Evolutionary conservation across 2,329 filamentous ascomycete genomes (phyloP), one percentile per base, ranked within the genome.

Genomic region (Chaetomium strumarium): DNA sequence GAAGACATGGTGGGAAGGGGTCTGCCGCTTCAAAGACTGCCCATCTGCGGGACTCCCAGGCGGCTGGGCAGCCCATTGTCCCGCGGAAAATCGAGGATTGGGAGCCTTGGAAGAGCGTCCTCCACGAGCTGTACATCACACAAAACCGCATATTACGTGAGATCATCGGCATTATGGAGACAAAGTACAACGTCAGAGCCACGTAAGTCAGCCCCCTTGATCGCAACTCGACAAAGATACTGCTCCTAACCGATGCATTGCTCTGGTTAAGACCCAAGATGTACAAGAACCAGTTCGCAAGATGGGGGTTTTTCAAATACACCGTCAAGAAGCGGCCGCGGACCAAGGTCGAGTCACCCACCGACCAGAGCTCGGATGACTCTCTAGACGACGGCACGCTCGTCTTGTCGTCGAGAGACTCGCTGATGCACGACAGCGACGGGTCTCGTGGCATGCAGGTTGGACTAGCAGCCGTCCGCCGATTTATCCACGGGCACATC

Each of bases 261-360:
- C 13, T 10, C 11, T 24, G n/a, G n/a, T 14, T 7, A 20, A 53
- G 60, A 17, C 58, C 60, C 11, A 62, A 62, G 48, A 63, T 63
- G 61, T 63, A 61, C 51, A 63, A 63, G 33, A 61, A 60, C 47
- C 61, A 63, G 36, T 58, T 63, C 17, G 55, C 57, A 1, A 48
- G 61, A 12, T 63, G 61, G 61, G 50, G 52, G 16, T 61, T 62
- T 51, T 62, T 62, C 56, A 63, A 63, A 51, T 63, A 63, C 31
- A 37, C 57, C 31, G 52, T 62, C 51, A 63, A 63, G 50, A 44
- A 44, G 17, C 52, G 58, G 30, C 51, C 60, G 30, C 49, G 52
- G 8, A 24, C 19, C 43, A 55, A 57, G 37, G 17, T 47, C 10
- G 53, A 50, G 11, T 57, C 49, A 11, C 43, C 53, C 3, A 44